These are phyloP conservation scores for Arthrobotrys sinensis DNA, from an alignment of 2,329 filamentous ascomycete species.

Conservation along the genomic window DNA sequence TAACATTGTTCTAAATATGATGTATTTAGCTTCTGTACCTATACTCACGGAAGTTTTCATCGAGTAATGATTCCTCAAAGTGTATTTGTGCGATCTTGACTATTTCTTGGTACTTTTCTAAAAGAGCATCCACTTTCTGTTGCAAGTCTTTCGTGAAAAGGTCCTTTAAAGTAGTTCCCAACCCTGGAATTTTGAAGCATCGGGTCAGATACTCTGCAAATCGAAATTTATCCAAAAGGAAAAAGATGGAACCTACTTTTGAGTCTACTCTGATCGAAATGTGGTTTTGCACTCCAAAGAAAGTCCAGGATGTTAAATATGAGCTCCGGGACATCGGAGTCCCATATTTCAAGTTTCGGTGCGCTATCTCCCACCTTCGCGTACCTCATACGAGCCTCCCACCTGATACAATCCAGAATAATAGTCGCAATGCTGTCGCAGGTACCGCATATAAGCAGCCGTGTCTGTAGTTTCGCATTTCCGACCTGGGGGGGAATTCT, in stretches of 20 bases:
- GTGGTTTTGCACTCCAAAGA: slow-evolving; percentile 43
- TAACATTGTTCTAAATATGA: not conserved
- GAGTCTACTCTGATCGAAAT: slow-evolving; percentile 26
- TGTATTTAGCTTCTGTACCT: not conserved
- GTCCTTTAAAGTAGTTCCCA: slow-evolving; percentile 46
- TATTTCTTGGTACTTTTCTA: slow-evolving; percentile 34
- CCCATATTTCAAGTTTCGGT: slow-evolving; percentile 45
- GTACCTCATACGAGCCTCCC: slow-evolving; percentile 26
- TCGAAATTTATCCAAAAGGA: no score
- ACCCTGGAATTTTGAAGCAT: slow-evolving; percentile 35
- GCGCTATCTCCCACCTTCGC: not conserved
- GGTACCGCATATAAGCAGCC: slow-evolving; percentile 41
- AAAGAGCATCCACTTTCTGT: slow-evolving; percentile 22
- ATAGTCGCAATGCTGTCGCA: slow-evolving; percentile 44
- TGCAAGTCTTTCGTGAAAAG: slow-evolving; percentile 45
- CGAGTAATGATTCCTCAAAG: slow-evolving; percentile 39
- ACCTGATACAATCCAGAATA: slow-evolving; percentile 36
- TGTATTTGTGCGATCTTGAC: slow-evolving; percentile 38
- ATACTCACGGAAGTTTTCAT: slow-evolving; percentile 45
- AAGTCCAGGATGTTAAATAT: slow-evolving; percentile 48
- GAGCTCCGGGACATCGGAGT: slow-evolving; percentile 34
- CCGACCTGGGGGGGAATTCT: slow-evolving; percentile 17
- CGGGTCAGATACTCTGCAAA: no score
- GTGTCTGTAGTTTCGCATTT: slow-evolving; percentile 29
- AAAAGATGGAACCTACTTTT: not conserved